Conservation (phyloP, 2,329 filamentous ascomycete genomes). For the Colletotrichum liriopes region DNA sequence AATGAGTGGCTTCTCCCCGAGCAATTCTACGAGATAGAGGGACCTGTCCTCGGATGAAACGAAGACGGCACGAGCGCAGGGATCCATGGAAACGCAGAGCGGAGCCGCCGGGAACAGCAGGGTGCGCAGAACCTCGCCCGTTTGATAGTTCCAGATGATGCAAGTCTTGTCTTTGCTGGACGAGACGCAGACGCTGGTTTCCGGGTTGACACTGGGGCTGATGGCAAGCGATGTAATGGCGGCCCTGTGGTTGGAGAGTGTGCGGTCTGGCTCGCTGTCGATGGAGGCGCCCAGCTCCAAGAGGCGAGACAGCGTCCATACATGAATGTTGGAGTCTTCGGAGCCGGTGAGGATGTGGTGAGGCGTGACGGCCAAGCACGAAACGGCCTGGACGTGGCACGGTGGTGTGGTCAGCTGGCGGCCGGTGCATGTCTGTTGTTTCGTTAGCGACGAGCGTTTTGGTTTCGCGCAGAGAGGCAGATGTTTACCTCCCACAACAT, state of each 20-base stretch:
- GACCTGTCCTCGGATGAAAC: conserved; percentile 85
- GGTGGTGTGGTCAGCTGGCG: conserved; percentile 82
- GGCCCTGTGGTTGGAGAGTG: conserved; percentile 83
- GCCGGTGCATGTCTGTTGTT: conserved; percentile 77
- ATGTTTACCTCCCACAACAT: conserved; percentile 89
- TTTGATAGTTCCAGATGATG: conserved; percentile 93
- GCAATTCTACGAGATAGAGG: conserved; percentile 84
- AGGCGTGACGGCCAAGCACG: conserved; percentile 80
- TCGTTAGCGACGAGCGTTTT: conserved; percentile 43
- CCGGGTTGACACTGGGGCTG: conserved; percentile 76
- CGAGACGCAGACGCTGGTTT: conserved; percentile 87
- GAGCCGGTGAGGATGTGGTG: conserved; percentile 85
- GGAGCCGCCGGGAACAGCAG: conserved; percentile 84
- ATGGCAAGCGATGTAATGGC: conserved; percentile 77
- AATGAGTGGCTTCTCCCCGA: conserved; percentile 70
- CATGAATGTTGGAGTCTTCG: conserved; percentile 89
- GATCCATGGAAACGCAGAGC: conserved; percentile 82
- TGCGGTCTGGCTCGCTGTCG: conserved; percentile 80
- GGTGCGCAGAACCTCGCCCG: conserved; percentile 83
- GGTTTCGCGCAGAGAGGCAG: conserved; percentile 25
- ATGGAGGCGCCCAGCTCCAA: conserved; percentile 71
- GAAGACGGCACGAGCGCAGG: conserved; percentile 87
- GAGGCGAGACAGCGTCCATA: conserved; percentile 88
- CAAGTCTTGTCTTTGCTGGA: conserved; percentile 89
- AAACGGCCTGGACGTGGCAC: conserved; percentile 86